Conservation (phyloP, 768 basidiomycete genomes). For the Suillus luteus region DNA sequence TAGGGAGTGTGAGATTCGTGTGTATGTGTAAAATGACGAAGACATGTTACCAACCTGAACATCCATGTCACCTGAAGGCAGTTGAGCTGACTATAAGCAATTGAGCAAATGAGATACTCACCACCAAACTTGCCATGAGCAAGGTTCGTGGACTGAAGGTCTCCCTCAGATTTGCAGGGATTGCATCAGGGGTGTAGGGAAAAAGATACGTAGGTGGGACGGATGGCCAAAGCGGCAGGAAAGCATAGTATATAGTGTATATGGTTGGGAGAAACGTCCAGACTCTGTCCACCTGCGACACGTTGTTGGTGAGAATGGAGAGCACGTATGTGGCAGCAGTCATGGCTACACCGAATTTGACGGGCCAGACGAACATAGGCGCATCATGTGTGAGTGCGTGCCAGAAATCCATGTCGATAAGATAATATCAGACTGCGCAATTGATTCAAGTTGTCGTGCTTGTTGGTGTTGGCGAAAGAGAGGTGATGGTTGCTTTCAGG, state of each 20-base stretch:
- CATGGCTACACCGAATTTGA: constrained; percentile 55
- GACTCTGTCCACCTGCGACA: constrained; percentile 85
- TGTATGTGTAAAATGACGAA: neutral
- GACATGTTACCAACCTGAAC: constrained; percentile 44
- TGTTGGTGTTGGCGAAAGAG: neutral
- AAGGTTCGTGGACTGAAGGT: constrained; percentile 71
- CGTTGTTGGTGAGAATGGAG: constrained; percentile 73
- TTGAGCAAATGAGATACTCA: constrained; percentile 34
- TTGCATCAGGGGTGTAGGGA: constrained; percentile 58
- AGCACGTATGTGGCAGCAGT: constrained; percentile 54
- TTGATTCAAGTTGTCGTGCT: neutral
- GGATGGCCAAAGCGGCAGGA: constrained; percentile 63
- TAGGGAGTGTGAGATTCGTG: constrained; percentile 17
- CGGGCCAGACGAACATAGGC: constrained; percentile 58
- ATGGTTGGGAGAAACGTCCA: constrained; percentile 81
- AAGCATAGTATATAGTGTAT: constrained; percentile 80
- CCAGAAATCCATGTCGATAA: constrained; percentile 17
- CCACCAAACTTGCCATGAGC: constrained; percentile 71
- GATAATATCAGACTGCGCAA: neutral
- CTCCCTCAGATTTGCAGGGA: constrained; percentile 33
- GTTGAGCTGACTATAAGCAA: constrained; percentile 5
- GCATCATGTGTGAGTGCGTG: constrained; percentile 19
- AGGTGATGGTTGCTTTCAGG: neutral
- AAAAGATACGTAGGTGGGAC: constrained; percentile 38
- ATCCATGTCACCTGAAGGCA: constrained; percentile 53